Evolutionary conservation across 768 basidiomycete genomes (phyloP), one percentile per base, ranked within the genome.

Genomic region (Rhizopogon vinicolor): DNA sequence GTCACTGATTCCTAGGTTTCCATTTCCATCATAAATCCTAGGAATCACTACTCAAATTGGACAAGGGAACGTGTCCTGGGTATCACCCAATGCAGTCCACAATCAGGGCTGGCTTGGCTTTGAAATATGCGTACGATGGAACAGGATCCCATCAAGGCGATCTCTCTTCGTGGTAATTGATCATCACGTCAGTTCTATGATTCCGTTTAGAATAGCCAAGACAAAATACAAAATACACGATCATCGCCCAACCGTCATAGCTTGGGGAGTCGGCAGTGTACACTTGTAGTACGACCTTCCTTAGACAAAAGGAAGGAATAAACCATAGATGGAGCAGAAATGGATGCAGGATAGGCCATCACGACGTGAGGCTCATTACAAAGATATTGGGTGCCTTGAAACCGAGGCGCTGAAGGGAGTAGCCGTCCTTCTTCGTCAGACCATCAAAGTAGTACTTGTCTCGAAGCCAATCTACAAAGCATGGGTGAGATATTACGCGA

Each of bases 371-470:
- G 53, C 78, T 77, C 85, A 92, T 83, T 40, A 91, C 75, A 65
- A 89, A 89, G 40, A 91, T 80, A 64, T 93, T 92, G 6, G 89
- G 83, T 3, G 91, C 91, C 53, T 76, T 79, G 71, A 82, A 93
- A 1, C 91, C 91, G 29, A 93, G 80, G 6, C 89, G 79, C 8
- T 74, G 65, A 28, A 70, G 60, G 2, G 78, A 74, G 60, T 91
- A 92, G 7, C 61, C 63, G 60, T 90, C 87, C 59, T 86, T 80
- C 64, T 75, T 81, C 10, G 60, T 60, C 54, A 93, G 62, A 14
- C 78, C 76, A 56, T 92, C 89, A 56, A 92, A 91, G 67, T 77
- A 89, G 19, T 79, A 74, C 52, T 79, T 77, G 53, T 91, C 91
- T 43, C 86, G 79, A 18, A 92, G 78, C 88, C 89, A 92, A 62